These are phyloP conservation scores for Coffea humblotiana DNA, from an alignment of 305 asterid genomes.

Conservation along the genomic window DNA sequence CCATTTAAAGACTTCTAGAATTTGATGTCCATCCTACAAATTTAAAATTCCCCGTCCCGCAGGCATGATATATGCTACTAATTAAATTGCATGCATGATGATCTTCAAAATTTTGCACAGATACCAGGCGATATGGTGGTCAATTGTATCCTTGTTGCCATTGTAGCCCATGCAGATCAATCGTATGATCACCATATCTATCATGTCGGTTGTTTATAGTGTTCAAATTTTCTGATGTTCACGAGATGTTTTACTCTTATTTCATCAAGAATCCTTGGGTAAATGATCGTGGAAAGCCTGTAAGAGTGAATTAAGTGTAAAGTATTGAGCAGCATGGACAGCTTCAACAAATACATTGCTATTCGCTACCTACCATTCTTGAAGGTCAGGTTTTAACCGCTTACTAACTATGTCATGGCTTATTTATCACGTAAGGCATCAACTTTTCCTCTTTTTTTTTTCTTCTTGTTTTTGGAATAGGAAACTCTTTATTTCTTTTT, in stretches of 20 bases:
- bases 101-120: slow-evolving; percentile 13
- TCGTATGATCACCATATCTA: slow-evolving; percentile 25
- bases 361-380: slow-evolving; percentile 10
- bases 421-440: neutral
- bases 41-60: too few species aligned
- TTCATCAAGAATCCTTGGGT: slow-evolving; percentile 27
- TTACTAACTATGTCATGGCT: too few species aligned
- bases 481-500: too few species aligned
- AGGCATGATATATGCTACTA: too few species aligned
- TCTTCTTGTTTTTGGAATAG: too few species aligned
- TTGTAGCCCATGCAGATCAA: slow-evolving; percentile 31
- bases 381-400: slow-evolving; percentile 6
- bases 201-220: slow-evolving; percentile 50
- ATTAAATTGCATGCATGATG: too few species aligned
- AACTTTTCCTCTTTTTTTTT: neutral
- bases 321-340: neutral
- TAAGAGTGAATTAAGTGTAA: neutral
- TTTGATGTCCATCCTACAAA: too few species aligned
- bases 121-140: slow-evolving; percentile 64
- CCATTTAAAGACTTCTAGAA: too few species aligned
- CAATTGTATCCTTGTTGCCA: slow-evolving; percentile 46
- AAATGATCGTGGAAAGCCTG: slow-evolving; percentile 7
- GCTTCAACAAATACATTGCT: slow-evolving; percentile 14
- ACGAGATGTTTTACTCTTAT: neutral
- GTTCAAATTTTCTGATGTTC: slow-evolving; percentile 1